These are phyloP conservation scores for Sphaerulina musiva DNA, from an alignment of 2,329 filamentous ascomycete genomes.

Conservation along the genomic window DNA sequence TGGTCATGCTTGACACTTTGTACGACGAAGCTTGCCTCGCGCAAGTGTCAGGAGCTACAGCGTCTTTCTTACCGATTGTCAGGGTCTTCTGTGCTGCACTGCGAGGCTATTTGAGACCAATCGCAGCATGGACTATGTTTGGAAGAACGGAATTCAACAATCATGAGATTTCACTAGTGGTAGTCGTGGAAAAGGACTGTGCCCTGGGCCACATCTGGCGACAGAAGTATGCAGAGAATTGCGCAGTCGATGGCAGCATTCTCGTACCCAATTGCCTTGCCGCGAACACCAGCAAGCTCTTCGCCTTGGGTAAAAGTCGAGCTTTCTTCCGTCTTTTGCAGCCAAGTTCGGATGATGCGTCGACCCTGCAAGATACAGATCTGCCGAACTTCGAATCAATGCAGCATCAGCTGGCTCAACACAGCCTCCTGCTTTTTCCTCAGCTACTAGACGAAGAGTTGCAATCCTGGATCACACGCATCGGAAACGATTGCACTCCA, in stretches of 20 bases:
- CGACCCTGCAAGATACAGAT: background rate
- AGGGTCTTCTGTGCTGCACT: slow-evolving; percentile 74
- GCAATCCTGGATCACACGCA: slow-evolving; percentile 67
- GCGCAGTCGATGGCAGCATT: slow-evolving; percentile 52
- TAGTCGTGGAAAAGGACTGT: slow-evolving; percentile 66
- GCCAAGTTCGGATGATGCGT: background rate
- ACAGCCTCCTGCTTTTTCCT: slow-evolving; percentile 52
- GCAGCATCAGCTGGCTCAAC: slow-evolving; percentile 1
- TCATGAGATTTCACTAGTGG: slow-evolving; percentile 46
- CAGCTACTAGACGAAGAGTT: slow-evolving; percentile 68
- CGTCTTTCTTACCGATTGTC: slow-evolving; percentile 57
- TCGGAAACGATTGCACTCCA: slow-evolving; percentile 62
- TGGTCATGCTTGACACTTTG: slow-evolving; percentile 71
- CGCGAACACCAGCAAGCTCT: slow-evolving; percentile 63
- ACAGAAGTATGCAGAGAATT: slow-evolving; percentile 62
- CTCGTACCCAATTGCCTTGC: slow-evolving; percentile 71
- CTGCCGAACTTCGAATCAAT: slow-evolving; percentile 11
- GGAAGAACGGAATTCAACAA: slow-evolving; percentile 55
- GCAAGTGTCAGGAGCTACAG: slow-evolving; percentile 61
- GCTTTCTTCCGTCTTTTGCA: slow-evolving; percentile 72
- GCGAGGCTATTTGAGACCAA: slow-evolving; percentile 70
- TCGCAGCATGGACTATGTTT: slow-evolving; percentile 76
- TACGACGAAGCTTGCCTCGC: slow-evolving; percentile 63
- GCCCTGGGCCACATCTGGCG: slow-evolving; percentile 67
- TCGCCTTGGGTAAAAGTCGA: slow-evolving; percentile 82